Evolutionary conservation across 495 filamentous ascomycete species (phyloP).

Genomic region (Copromyces sp.): DNA sequence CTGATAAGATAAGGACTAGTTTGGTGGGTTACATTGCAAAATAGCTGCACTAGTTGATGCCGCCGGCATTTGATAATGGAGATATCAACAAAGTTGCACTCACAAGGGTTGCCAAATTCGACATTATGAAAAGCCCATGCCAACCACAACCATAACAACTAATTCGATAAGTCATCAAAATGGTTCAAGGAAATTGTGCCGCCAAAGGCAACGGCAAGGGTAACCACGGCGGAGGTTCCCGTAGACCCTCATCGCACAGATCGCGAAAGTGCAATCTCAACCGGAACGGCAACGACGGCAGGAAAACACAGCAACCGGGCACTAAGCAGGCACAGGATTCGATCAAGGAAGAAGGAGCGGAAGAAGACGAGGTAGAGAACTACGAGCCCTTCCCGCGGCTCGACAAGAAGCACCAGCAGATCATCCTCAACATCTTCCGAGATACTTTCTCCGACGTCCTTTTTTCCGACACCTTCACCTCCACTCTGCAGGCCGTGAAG

Average conservation of each 20-base stretch:
- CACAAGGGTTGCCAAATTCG: neutral
- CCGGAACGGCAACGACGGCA: neutral
- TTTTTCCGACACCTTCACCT: slow-evolving; percentile 21
- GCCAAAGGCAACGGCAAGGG: neutral
- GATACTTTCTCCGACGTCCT: slow-evolving; percentile 44
- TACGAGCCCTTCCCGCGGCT: slow-evolving; percentile 7
- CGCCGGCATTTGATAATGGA: neutral
- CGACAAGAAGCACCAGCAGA: slow-evolving; percentile 49
- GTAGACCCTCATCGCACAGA: neutral
- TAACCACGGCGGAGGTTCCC: neutral
- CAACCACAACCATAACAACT: neutral
- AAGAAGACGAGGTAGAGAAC: slow-evolving; percentile 7
- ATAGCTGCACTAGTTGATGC: neutral
- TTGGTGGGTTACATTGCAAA: neutral
- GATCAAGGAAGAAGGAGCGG: slow-evolving; percentile 6
- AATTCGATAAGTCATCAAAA: neutral
- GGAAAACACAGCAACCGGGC: neutral
- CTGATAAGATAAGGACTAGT: neutral
- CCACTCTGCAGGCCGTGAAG: slow-evolving; percentile 70
- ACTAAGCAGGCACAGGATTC: neutral
- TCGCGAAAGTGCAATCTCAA: neutral
- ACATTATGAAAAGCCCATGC: neutral
- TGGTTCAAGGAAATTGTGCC: neutral
- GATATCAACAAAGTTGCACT: neutral
- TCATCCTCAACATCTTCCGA: slow-evolving; percentile 67